Percentiles rank a stretch among this genome's conserved stretches.
These are phyloP conservation scores for Arabidopsis lyrata DNA, from an alignment of 441 rosid species.

Conservation along the genomic window DNA sequence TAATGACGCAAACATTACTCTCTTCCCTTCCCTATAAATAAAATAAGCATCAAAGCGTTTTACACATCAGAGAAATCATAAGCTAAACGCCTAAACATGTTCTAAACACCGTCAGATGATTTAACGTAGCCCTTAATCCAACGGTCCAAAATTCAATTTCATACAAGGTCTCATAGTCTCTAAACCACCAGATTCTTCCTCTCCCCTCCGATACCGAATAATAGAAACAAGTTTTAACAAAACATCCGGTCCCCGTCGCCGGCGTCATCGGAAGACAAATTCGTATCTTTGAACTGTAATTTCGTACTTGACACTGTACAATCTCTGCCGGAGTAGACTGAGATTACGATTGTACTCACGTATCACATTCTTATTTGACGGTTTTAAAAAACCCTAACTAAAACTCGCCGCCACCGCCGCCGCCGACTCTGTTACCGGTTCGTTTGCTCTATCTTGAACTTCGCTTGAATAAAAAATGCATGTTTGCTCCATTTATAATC, in stretches of 20 bases:
- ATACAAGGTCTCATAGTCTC: not conserved
- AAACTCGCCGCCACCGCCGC: not conserved
- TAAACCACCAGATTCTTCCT: not conserved
- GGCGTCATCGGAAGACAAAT: not conserved
- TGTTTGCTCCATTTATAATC: not conserved
- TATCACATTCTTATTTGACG: not conserved
- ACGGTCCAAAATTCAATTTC: not conserved
- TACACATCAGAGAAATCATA: too few relatives aligned
- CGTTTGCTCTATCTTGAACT: not conserved
- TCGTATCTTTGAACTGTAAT: not conserved
- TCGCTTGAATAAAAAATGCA: not conserved
- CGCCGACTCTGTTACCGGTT: slow-evolving; percentile 17
- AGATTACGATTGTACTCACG: not conserved
- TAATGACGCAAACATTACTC: too few relatives aligned
- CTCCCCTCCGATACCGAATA: not conserved
- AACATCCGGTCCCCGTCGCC: slow-evolving; percentile 1
- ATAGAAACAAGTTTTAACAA: not conserved
- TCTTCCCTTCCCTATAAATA: too few relatives aligned
- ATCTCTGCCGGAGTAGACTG: not conserved
- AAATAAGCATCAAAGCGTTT: too few relatives aligned
- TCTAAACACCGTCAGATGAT: not conserved
- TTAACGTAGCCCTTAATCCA: not conserved
- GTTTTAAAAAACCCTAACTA: not conserved
- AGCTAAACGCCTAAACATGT: too few relatives aligned
- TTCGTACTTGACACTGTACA: not conserved